Conservation (phyloP, 495 filamentous ascomycete species). For the Aspergillus sclerotioniger region DNA sequence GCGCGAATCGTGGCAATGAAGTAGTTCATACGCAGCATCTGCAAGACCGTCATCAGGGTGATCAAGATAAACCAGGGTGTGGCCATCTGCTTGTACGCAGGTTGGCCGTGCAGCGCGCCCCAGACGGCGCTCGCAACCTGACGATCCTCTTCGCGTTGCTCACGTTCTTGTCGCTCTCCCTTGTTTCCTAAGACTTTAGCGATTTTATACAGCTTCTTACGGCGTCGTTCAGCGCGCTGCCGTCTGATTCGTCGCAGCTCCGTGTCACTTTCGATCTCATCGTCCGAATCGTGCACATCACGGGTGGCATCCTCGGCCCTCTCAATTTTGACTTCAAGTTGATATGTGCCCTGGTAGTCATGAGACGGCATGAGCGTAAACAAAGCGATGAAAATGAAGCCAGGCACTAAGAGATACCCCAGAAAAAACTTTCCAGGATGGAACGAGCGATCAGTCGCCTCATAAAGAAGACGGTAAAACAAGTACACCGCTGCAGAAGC, state of each 20-base stretch:
- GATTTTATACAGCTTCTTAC: slow-evolving; percentile 64
- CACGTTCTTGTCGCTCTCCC: slow-evolving; percentile 50
- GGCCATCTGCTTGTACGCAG: slow-evolving; percentile 71
- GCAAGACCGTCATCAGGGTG: slow-evolving; percentile 85
- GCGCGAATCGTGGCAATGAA: slow-evolving; percentile 88
- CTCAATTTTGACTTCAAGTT: slow-evolving; percentile 61
- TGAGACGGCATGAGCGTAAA: slow-evolving; percentile 59
- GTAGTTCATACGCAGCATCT: slow-evolving; percentile 96
- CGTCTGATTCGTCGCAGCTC: slow-evolving; percentile 53
- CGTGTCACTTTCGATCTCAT: slow-evolving; percentile 42
- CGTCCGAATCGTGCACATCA: slow-evolving; percentile 62
- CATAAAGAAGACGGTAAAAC: slow-evolving; percentile 60
- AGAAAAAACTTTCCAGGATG: slow-evolving; percentile 63
- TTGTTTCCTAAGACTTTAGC: slow-evolving; percentile 62
- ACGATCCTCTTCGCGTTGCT: slow-evolving; percentile 53
- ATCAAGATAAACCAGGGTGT: slow-evolving; percentile 92
- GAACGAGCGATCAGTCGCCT: slow-evolving; percentile 47
- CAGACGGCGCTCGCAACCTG: slow-evolving; percentile 56
- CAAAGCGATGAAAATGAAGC: slow-evolving; percentile 53
- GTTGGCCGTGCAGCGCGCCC: slow-evolving; percentile 78
- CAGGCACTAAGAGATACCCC: slow-evolving; percentile 58
- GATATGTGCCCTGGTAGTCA: slow-evolving; percentile 60
- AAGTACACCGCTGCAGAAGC: slow-evolving; percentile 68
- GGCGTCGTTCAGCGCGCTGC: slow-evolving; percentile 58
- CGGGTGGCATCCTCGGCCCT: slow-evolving; percentile 46